Base-by-base conservation (phyloP, 2,329 filamentous ascomycete genomes). In the Neonectria magnoliae region DNA sequence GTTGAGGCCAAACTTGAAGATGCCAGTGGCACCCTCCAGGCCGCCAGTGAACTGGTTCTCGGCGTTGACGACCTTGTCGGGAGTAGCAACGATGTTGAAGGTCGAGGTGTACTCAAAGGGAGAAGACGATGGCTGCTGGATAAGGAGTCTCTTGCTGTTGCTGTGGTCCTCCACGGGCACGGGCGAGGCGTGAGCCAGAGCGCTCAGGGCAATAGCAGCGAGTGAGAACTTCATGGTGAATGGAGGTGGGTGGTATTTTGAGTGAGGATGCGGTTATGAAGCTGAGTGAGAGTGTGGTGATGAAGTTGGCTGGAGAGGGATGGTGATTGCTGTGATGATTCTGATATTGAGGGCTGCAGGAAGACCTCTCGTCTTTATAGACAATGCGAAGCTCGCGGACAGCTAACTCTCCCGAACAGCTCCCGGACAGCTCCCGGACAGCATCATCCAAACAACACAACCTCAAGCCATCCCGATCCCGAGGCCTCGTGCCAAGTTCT, bases 1-100 rank as follows among this genome's bases (percentile, higher is more conserved):
- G 78, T 87, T 87, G 76, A 88, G 81, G 66, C 83, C 85, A 69
- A 82, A 84, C 70, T 83, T 81, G 80, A 83, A 88, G 63, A 81
- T 75, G 20, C 85, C 85, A 38, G 76, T 75, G 42, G 82, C 80
- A 36, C 82, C 82, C 42, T 76, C 70, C 13, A 84, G 75, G 7
- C 83, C 83, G 27, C 80, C 80, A 1, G 77, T 80, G 27, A 67
- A 71, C 57, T 73, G 60, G 57, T 76, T 79, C 6, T 78, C 79
- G 51, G 74, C 74, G 66, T 83, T 78, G 67, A 85, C 81, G 62
- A 87, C 84, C 68, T 87, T 78, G 45, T 83, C 78, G 1, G 84
- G 84, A 4, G 77, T 82, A 16, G 85, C 85, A 47, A 79, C 73
- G 62, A 87, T 76, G 44, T 79, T 69, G 77, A 81, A 86, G 62